Conservation (phyloP, 768 basidiomycete species). For the Lepiota venenata region DNA sequence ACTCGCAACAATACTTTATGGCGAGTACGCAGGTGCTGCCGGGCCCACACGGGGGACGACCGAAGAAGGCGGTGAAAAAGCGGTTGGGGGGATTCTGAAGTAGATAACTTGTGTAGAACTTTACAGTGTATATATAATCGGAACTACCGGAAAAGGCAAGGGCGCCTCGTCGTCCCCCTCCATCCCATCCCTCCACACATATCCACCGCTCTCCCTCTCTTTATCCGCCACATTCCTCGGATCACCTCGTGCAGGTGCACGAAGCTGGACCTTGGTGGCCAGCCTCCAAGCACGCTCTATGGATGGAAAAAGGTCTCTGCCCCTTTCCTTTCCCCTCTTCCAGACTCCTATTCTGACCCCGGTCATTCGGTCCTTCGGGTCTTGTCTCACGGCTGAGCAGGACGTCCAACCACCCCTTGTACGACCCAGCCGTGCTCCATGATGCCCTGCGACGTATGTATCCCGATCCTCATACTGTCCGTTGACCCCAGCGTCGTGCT, state of each 20-base stretch:
- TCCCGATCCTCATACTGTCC: not conserved
- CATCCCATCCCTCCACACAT: not conserved
- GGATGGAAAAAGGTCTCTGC: conserved; percentile 66
- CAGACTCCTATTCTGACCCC: no score
- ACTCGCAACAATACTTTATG: conserved; percentile 29
- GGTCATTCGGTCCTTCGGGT: no score
- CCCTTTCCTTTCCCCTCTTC: not conserved
- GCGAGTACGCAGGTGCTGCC: conserved; percentile 70
- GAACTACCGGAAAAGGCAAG: conserved; percentile 15
- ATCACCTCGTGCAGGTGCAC: conserved; percentile 57
- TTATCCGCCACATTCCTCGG: not conserved
- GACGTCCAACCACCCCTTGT: conserved; percentile 53
- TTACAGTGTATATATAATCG: conserved; percentile 2
- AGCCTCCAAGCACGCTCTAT: conserved; percentile 66
- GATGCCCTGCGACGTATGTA: conserved; percentile 64
- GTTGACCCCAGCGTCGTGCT: conserved; percentile 2
- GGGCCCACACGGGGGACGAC: conserved; percentile 68
- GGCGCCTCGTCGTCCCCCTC: not conserved
- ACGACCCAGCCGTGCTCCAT: conserved; percentile 58
- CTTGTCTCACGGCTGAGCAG: conserved; percentile 23
- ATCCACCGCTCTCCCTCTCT: conserved; percentile 11
- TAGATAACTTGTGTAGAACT: no score
- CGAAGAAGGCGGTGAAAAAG: conserved; percentile 62
- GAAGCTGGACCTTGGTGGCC: conserved; percentile 66
- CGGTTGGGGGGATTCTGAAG: conserved; percentile 71